Evolutionary conservation across 2,329 filamentous ascomycete genomes (phyloP).

Genomic region (Aspergillus sp.): DNA sequence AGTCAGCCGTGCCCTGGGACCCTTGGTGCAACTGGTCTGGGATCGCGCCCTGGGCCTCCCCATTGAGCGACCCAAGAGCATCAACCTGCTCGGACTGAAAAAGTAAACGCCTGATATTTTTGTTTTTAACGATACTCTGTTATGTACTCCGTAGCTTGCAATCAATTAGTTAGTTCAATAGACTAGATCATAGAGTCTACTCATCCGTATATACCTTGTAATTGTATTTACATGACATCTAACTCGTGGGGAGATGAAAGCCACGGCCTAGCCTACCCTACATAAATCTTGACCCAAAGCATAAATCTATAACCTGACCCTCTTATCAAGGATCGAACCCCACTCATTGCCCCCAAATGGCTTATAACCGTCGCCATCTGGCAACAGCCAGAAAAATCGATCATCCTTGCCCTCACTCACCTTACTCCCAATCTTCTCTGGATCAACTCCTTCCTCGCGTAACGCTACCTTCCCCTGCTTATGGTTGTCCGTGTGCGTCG

Average conservation of each 20-base stretch:
- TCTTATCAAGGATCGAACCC: slow-evolving; percentile 50
- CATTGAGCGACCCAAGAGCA: slow-evolving; percentile 97
- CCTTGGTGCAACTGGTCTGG: slow-evolving; percentile 93
- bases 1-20: slow-evolving; percentile 72
- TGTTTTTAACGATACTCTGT: background rate
- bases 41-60: slow-evolving; percentile 89
- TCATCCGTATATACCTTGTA: background rate
- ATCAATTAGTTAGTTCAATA: slow-evolving; percentile 2
- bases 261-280: background rate
- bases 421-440: slow-evolving; percentile 46
- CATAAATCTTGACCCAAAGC: too few relatives aligned
- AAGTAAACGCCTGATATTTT: slow-evolving; percentile 43
- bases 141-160: background rate
- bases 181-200: slow-evolving; percentile 9
- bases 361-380: slow-evolving; percentile 54
- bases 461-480: slow-evolving; percentile 77
- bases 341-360: slow-evolving; percentile 61
- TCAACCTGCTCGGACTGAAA: slow-evolving; percentile 83
- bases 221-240: background rate
- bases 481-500: slow-evolving; percentile 60
- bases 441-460: slow-evolving; percentile 66
- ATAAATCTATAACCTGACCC: slow-evolving; percentile 44
- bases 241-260: background rate
- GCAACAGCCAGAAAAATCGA: slow-evolving; percentile 53
- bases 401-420: slow-evolving; percentile 46